phyloP scores from a whole-genome alignment of 2,329 filamentous ascomycete genomes.

The Trematosphaeria pertusa region DNA sequence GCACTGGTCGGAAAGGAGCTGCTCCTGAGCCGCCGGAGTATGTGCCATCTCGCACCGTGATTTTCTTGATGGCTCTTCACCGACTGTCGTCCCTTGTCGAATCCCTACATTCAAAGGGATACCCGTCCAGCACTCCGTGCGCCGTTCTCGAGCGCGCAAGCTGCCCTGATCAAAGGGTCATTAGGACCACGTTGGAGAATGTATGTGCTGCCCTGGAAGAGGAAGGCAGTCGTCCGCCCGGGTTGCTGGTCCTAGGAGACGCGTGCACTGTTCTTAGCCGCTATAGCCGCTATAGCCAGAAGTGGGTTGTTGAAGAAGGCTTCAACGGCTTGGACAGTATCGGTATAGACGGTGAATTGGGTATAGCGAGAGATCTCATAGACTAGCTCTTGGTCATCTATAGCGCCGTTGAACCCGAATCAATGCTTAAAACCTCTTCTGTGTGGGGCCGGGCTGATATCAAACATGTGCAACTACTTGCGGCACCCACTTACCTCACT shows the following conservation, averaged over 20 bases:
- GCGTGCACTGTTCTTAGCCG: constrained; percentile 80
- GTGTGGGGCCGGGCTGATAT: too few species aligned
- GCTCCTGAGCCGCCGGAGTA: constrained; percentile 82
- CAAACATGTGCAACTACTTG: too few species aligned
- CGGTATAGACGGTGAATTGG: too few species aligned
- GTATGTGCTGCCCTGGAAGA: constrained; percentile 85
- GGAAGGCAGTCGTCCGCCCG: constrained; percentile 87
- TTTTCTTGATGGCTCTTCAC: constrained; percentile 96
- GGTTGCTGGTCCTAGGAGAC: constrained; percentile 81
- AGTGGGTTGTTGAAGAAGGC: constrained; percentile 88
- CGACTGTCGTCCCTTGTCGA: constrained; percentile 76
- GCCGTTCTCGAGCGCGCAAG: constrained; percentile 93
- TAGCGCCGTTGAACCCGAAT: too few species aligned
- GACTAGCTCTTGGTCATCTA: too few species aligned
- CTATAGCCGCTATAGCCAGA: constrained; percentile 63
- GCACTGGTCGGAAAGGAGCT: constrained; percentile 88
- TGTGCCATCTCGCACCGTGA: constrained; percentile 77
- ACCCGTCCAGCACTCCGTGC: constrained; percentile 82
- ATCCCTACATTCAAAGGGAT: constrained; percentile 65
- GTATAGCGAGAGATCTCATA: too few species aligned
- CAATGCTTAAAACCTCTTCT: too few species aligned
- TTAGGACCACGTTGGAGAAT: constrained; percentile 81
- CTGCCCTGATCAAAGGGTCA: constrained; percentile 91
- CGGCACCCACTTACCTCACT: too few species aligned
- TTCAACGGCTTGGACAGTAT: constrained; percentile 81